phyloP scores from a whole-genome alignment of 352 stramenopile species.

The Pythium sp. region DNA sequence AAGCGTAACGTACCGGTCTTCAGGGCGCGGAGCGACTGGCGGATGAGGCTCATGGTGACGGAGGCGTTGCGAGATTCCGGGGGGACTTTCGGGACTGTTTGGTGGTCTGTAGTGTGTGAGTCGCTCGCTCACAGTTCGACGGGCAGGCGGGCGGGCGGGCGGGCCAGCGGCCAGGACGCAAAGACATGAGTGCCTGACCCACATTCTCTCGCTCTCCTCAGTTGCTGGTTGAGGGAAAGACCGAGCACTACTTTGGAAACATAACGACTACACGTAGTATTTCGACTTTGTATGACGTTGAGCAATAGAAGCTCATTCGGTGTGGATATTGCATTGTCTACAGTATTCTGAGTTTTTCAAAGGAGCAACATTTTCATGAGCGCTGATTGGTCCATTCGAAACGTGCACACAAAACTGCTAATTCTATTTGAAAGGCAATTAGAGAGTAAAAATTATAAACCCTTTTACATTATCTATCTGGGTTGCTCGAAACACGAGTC shows the following conservation, averaged over 20 bases:
- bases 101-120: slow-evolving; percentile 3
- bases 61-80: slow-evolving; percentile 23
- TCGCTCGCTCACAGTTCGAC: not conserved
- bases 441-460: not conserved
- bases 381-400: not conserved
- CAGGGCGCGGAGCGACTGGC: slow-evolving; percentile 72
- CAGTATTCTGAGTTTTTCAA: not conserved
- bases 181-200: slow-evolving; percentile 11
- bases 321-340: too few species aligned
- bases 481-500: not conserved
- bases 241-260: not conserved
- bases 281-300: too few species aligned
- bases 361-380: not conserved
- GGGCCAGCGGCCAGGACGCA: not conserved
- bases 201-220: not conserved
- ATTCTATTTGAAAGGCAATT: not conserved
- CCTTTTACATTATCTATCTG: not conserved
- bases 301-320: too few species aligned
- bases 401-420: not conserved
- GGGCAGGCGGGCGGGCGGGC: not conserved
- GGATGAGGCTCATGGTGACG: slow-evolving; percentile 73
- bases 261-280: too few species aligned
- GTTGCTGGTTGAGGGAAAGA: not conserved
- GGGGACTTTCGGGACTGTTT: slow-evolving; percentile 34
- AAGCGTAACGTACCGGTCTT: slow-evolving; percentile 61